Percentiles rank a stretch among this genome's conserved stretches.
Conservation (phyloP, 352 stramenopile species). For the Phytophthora sp. region DNA sequence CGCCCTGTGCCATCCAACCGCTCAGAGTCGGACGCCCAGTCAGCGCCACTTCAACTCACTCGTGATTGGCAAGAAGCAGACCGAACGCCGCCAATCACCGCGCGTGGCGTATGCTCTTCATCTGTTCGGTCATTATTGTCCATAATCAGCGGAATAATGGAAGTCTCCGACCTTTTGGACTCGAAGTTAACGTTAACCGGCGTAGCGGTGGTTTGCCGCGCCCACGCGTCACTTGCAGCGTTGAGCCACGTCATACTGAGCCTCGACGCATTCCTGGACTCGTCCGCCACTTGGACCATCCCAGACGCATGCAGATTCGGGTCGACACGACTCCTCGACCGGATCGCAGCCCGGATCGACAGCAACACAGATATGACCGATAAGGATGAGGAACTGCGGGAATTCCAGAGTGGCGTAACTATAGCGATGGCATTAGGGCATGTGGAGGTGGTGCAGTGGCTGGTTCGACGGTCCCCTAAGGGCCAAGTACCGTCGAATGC, state of each 20-base stretch:
- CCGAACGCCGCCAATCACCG: conserved; percentile 1
- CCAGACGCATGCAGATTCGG: conserved; percentile 20
- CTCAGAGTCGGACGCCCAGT: too few relatives aligned
- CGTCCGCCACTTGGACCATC: conserved; percentile 18
- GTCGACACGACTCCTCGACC: conserved; percentile 33
- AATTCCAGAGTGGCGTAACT: conserved; percentile 14
- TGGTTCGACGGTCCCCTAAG: conserved; percentile 15
- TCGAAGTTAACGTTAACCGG: conserved; percentile 8
- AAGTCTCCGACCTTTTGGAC: background rate
- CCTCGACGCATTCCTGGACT: conserved; percentile 24
- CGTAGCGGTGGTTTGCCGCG: conserved; percentile 31
- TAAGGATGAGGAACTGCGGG: background rate
- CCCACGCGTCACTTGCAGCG: conserved; percentile 9
- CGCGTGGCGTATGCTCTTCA: background rate
- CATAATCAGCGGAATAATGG: conserved; percentile 2
- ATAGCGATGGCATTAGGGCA: conserved; percentile 11
- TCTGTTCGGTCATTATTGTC: background rate
- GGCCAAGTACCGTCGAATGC: conserved; percentile 26
- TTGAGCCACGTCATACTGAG: conserved; percentile 16
- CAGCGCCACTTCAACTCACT: conserved; percentile 3
- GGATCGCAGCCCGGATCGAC: conserved; percentile 10
- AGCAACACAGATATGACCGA: background rate
- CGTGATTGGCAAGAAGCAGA: conserved; percentile 4
- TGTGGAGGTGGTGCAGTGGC: conserved; percentile 31
- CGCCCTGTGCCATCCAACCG: too few relatives aligned